phyloP scores from a whole-genome alignment of 805 yeast species.

The Suhomyces tanzawaensis region DNA sequence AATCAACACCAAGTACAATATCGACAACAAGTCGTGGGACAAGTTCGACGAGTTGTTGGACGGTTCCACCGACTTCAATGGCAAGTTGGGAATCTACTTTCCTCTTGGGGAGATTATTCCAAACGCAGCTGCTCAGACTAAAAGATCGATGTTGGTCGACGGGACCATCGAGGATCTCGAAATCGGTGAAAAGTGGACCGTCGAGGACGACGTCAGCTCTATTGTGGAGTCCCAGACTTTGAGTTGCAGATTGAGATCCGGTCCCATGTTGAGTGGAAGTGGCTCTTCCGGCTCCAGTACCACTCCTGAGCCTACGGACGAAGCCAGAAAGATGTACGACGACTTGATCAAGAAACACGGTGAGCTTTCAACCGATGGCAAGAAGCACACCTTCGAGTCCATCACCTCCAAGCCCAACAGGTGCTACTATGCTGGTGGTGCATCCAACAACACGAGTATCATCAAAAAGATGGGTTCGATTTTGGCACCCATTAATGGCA shows the following conservation, averaged over 20 bases:
- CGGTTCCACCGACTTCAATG: constrained; percentile 29
- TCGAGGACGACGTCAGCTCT: constrained; percentile 64
- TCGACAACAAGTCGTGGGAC: constrained; percentile 50
- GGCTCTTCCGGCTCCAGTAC: neutral
- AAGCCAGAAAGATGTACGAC: constrained; percentile 18
- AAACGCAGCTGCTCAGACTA: constrained; percentile 62
- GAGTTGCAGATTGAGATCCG: constrained; percentile 75
- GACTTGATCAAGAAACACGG: constrained; percentile 36
- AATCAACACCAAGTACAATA: constrained; percentile 46
- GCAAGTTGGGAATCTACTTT: constrained; percentile 73
- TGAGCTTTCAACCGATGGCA: constrained; percentile 48
- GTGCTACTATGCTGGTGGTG: constrained; percentile 85
- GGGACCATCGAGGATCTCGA: constrained; percentile 23
- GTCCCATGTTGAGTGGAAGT: constrained; percentile 61
- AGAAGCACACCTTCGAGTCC: constrained; percentile 41
- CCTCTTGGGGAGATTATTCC: constrained; percentile 93
- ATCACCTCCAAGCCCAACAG: constrained; percentile 59
- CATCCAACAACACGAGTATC: constrained; percentile 68
- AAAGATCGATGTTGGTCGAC: constrained; percentile 45
- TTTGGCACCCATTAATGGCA: constrained; percentile 63
- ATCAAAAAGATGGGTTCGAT: constrained; percentile 68
- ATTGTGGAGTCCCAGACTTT: constrained; percentile 87
- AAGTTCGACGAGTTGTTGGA: constrained; percentile 57
- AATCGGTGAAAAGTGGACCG: constrained; percentile 33
- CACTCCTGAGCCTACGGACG: constrained; percentile 3